phyloP scores from a whole-genome alignment of 2,329 filamentous ascomycete species.

The Aspergillus transmontanensis region DNA sequence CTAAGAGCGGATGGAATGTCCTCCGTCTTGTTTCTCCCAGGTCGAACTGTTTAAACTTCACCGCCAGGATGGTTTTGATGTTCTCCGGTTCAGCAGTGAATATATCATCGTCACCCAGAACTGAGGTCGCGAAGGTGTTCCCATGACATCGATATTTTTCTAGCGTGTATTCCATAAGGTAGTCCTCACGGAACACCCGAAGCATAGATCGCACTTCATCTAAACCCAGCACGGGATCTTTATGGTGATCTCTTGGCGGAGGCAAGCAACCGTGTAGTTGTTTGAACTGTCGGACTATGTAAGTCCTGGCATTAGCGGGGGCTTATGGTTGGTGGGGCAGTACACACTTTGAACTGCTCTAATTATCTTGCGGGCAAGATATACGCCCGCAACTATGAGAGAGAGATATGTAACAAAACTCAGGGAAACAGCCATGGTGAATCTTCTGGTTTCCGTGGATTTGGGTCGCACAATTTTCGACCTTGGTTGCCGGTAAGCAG shows the following conservation, averaged over 20 bases:
- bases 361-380: not conserved
- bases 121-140: not conserved
- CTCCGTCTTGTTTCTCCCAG: conserved; percentile 6
- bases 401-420: not conserved
- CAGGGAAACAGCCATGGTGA: not conserved
- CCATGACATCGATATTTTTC: not conserved
- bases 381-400: not conserved
- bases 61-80: conserved; percentile 16
- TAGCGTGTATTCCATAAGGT: not conserved
- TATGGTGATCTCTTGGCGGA: not conserved
- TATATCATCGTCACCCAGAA: not conserved
- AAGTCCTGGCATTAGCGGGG: not conserved
- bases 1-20: conserved; percentile 12
- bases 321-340: not conserved
- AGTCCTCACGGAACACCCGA: not conserved
- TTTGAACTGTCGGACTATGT: not conserved
- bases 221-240: not conserved
- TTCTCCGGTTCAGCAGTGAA: conserved; percentile 13
- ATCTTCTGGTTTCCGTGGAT: not conserved
- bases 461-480: no score
- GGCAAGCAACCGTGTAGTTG: not conserved
- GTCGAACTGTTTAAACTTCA: conserved; percentile 15
- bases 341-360: not conserved
- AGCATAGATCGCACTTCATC: not conserved
- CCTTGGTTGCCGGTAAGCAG: no score